phyloP scores from a whole-genome alignment of 345 rosid species.

The Melaleuca alternifolia region DNA sequence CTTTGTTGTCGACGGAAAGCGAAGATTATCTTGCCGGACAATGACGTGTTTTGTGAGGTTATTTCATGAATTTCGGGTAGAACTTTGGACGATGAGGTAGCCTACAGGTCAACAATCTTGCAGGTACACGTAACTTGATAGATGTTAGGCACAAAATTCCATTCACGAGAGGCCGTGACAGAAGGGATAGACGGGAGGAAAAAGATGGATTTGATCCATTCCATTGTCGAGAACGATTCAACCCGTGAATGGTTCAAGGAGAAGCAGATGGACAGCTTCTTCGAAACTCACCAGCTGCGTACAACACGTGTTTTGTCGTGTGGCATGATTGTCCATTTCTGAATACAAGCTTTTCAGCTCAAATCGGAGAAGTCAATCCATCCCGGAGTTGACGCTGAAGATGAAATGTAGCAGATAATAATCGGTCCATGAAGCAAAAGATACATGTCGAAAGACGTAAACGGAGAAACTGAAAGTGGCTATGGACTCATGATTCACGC shows the following conservation, averaged over 20 bases:
- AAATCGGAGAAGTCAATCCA: not conserved
- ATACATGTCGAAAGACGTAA: not conserved
- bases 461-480: not conserved
- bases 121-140: not conserved
- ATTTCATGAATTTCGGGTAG: not conserved
- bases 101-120: not conserved
- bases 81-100: not conserved
- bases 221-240: not conserved
- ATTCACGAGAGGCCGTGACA: not conserved
- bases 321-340: not conserved
- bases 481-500: not conserved
- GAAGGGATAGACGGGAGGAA: not conserved
- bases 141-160: not conserved
- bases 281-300: not conserved
- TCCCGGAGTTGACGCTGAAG: not conserved
- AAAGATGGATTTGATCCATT: not conserved
- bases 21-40: not conserved
- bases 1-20: not conserved
- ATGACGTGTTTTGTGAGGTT: not conserved
- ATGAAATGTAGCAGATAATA: not conserved
- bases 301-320: not conserved
- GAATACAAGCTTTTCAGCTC: not conserved
- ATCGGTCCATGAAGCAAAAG: not conserved
- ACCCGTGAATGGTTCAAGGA: not conserved
- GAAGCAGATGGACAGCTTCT: not conserved